Percentiles rank a stretch among this genome's conserved stretches.
These are phyloP conservation scores for Nicotiana attenuata DNA, from an alignment of 257 asterid genomes.

Conservation along the genomic window DNA sequence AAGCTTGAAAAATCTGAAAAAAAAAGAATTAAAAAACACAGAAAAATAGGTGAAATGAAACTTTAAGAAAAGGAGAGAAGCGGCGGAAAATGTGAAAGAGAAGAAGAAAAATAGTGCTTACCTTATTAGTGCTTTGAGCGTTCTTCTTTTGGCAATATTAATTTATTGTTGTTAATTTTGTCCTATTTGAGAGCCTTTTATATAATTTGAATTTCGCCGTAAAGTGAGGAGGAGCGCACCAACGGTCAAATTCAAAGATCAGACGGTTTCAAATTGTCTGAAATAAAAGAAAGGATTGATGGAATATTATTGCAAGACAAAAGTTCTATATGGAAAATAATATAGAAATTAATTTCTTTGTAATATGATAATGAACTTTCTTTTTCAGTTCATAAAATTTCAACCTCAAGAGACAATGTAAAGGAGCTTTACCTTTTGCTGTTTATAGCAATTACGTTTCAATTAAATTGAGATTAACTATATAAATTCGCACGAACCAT, in stretches of 20 bases:
- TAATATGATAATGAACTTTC: no score
- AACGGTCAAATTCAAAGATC: constrained; percentile 18
- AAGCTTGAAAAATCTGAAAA: not conserved
- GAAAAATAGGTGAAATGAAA: not conserved
- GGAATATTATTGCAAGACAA: not conserved
- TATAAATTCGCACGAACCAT: no score
- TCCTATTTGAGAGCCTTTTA: not conserved
- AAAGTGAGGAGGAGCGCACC: not conserved
- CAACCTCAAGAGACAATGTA: no score
- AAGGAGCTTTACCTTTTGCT: no score
- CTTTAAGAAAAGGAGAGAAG: not conserved
- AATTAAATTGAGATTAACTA: no score
- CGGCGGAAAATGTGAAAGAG: not conserved
- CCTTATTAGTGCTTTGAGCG: constrained; percentile 4
- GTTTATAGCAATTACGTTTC: no score
- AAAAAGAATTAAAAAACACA: not conserved
- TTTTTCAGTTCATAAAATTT: no score
- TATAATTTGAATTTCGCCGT: not conserved
- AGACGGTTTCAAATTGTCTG: not conserved
- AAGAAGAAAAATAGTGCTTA: not conserved
- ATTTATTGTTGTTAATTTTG: not conserved
- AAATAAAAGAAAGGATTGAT: not conserved
- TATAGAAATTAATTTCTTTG: no score
- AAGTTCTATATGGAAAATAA: not conserved
- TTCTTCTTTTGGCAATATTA: not conserved